Evolutionary conservation across 352 stramenopile species (phyloP), one percentile per base, ranked within the genome.

Genomic region (Globisporangium uncinulatum): DNA sequence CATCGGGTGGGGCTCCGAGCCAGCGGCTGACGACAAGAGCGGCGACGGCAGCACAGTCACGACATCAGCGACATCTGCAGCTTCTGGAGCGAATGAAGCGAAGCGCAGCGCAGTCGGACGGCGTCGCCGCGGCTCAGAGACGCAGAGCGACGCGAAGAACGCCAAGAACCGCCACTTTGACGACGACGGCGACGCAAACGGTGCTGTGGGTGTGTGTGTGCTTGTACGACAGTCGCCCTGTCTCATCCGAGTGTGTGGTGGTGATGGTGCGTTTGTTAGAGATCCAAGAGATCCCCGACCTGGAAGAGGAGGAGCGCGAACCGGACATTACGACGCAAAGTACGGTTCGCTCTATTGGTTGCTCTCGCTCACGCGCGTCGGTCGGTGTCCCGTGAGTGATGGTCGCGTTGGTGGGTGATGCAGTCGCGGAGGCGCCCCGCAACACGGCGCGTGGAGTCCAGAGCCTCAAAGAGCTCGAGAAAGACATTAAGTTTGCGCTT

Each of bases 241-340:
- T 42, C 15, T 11, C 10, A 42, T 3, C 37, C 37, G 37, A 42
- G 10, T 29, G 8, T 19, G 9, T 34, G 21, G 37, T 19, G 6
- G 19, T 6, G n/a, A 14, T 45, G n/a, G 4, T 52, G 21, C 13
- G 5, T 0, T 47, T 29, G 2, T 36, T 46, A 92, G 82, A 89
- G 24, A 85, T 92, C 39, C 68, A 87, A 31, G 82, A 92, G 65
- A 90, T 92, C 44, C 82, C 82, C 0, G 82, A 92, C 59, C 59
- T 92, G 7, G 79, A 92, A 39, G 82, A 92, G 60, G 82, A 92
- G 64, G 82, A 92, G 48, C 82, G 82, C 17, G 79, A 90, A 54
- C 74, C 69, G 0, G 82, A 90, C 51, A 84, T 92, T 55, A 92
- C 81, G 19, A 86, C 70, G 13, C 75, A 86, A 59, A 59, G 75